phyloP scores from a whole-genome alignment of 345 rosid species.

The Gossypioides kirkii region DNA sequence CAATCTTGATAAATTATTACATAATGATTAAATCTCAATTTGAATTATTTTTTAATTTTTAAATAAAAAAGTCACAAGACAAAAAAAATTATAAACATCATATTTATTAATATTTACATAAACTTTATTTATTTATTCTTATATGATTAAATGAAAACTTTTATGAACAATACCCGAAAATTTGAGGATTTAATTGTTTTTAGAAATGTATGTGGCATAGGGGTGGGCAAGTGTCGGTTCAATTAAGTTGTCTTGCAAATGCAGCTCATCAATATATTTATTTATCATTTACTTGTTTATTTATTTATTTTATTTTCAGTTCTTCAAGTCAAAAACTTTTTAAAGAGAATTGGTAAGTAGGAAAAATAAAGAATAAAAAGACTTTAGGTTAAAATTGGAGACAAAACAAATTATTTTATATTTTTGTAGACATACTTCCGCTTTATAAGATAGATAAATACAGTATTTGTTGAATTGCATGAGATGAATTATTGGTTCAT shows the following conservation, averaged over 20 bases:
- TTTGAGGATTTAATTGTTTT: neutral
- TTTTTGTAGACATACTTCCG: no score
- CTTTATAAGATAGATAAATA: no score
- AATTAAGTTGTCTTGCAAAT: neutral
- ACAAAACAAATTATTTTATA: no score
- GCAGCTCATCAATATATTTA: neutral
- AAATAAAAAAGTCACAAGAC: neutral
- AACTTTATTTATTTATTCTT: neutral
- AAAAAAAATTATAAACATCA: no score
- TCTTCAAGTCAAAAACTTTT: neutral
- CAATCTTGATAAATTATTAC: no score
- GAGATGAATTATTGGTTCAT: slow-evolving; percentile 33
- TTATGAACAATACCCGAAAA: neutral
- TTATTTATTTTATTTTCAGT: neutral
- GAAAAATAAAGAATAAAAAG: no score
- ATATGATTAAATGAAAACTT: neutral
- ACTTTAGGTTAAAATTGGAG: no score
- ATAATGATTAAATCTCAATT: no score
- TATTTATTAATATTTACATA: no score
- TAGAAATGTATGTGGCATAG: neutral
- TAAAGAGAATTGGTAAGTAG: no score
- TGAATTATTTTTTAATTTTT: neutral
- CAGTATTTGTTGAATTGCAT: neutral
- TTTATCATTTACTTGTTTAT: no score
- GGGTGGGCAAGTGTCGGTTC: slow-evolving; percentile 6